Evolutionary conservation across 176 grass and related monocot species (phyloP).

Genomic region (Zoysia japonica): DNA sequence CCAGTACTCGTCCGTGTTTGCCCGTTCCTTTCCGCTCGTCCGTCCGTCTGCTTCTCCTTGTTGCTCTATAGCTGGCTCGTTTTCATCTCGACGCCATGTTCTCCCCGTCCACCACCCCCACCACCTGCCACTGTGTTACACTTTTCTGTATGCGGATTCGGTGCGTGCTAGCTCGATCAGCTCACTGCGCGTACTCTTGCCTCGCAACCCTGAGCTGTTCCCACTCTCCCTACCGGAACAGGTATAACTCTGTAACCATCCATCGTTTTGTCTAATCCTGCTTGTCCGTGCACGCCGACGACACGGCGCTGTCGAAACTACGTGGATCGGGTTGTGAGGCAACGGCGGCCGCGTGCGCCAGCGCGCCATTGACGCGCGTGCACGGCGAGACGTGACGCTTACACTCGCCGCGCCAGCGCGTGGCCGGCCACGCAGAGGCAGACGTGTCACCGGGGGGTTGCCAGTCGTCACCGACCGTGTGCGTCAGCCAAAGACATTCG

Average conservation of each 20-base stretch:
- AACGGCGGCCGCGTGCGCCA: too few relatives aligned
- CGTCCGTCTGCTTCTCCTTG: neutral
- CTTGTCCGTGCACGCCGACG: too few relatives aligned
- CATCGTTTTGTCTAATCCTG: too few relatives aligned
- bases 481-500: neutral
- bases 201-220: constrained; percentile 23
- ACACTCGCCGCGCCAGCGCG: too few relatives aligned
- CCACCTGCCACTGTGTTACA: neutral
- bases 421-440: neutral
- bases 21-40: neutral
- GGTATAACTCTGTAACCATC: too few relatives aligned
- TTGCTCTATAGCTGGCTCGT: neutral
- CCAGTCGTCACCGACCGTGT: neutral
- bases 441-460: neutral
- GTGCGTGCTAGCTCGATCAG: constrained; percentile 10
- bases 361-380: too few relatives aligned
- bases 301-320: too few relatives aligned
- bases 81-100: too few relatives aligned
- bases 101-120: neutral
- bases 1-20: neutral
- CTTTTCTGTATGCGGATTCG: neutral
- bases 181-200: neutral
- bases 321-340: too few relatives aligned
- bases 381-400: too few relatives aligned
- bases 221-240: neutral